phyloP scores from a whole-genome alignment of 2,329 filamentous ascomycete species.

The Macroventuria anomochaeta region DNA sequence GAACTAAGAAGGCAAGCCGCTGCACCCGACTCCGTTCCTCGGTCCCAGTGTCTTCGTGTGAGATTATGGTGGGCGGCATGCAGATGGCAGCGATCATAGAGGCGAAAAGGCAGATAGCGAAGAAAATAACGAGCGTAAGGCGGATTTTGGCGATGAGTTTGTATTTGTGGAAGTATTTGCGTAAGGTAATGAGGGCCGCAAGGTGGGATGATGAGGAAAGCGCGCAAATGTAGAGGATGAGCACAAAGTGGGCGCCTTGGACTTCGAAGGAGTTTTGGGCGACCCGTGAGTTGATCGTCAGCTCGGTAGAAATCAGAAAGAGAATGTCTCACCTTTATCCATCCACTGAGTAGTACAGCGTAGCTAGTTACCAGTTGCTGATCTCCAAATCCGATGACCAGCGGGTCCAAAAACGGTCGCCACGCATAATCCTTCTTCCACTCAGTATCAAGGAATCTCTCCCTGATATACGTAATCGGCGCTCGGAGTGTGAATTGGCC shows the following conservation, averaged over 20 bases:
- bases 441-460: constrained; percentile 33
- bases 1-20: constrained; percentile 32
- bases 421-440: constrained; percentile 42
- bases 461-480: constrained; percentile 33
- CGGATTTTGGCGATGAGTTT: constrained; percentile 38
- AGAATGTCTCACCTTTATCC: constrained; percentile 32
- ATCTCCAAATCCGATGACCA: constrained; percentile 42
- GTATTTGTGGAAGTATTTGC: constrained; percentile 41
- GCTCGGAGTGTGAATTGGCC: constrained; percentile 29
- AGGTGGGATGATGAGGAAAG: constrained; percentile 42
- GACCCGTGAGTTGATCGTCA: constrained; percentile 19
- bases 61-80: constrained; percentile 20
- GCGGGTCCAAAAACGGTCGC: constrained; percentile 40
- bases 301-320: background rate
- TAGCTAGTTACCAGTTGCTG: constrained; percentile 44
- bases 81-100: constrained; percentile 38
- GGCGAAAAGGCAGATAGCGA: constrained; percentile 34
- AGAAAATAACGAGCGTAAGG: constrained; percentile 35
- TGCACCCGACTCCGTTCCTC: constrained; percentile 25
- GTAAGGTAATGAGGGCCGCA: constrained; percentile 41
- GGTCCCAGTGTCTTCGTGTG: background rate
- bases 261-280: constrained; percentile 34
- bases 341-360: constrained; percentile 40
- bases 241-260: constrained; percentile 40
- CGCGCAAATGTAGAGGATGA: constrained; percentile 42